A percentile compares a stretch with the other conserved stretches of the same genome.
phyloP scores from a whole-genome alignment of 2,329 filamentous ascomycete genomes.

The Diaporthe eres region DNA sequence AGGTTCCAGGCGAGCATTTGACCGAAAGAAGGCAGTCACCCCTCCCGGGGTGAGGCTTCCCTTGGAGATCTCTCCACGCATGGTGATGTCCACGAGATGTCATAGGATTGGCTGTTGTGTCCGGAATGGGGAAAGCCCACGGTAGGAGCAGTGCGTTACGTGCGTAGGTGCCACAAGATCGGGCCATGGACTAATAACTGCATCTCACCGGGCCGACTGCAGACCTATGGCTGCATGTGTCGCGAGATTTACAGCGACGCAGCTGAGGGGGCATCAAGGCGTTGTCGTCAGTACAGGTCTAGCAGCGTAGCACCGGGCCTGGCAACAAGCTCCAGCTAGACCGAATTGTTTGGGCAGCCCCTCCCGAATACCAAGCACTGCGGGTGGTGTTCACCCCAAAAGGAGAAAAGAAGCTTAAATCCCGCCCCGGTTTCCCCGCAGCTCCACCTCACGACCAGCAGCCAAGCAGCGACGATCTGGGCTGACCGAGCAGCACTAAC shows the following conservation, averaged over 20 bases:
- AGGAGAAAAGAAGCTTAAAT: conserved; percentile 8
- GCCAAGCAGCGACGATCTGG: conserved; percentile 20
- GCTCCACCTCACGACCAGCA: background rate
- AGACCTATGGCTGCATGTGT: conserved; percentile 24
- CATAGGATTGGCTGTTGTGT: background rate
- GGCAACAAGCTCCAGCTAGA: background rate
- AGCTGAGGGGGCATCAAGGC: background rate
- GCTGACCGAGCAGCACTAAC: conserved; percentile 8
- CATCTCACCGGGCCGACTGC: conserved; percentile 26
- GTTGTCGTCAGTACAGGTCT: conserved; percentile 4
- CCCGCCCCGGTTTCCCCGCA: conserved; percentile 21
- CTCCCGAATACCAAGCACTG: background rate
- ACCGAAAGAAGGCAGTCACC: background rate
- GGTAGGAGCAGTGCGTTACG: background rate
- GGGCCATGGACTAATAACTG: background rate
- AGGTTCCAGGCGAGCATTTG: conserved; percentile 19
- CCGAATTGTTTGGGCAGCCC: background rate
- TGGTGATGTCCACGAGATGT: conserved; percentile 10
- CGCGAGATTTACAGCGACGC: conserved; percentile 11
- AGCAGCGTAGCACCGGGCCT: background rate
- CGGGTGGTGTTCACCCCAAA: conserved; percentile 5
- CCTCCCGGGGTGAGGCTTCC: background rate
- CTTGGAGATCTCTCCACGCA: conserved; percentile 6
- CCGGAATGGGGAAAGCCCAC: conserved; percentile 2
- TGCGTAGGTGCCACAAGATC: background rate